Evolutionary conservation across 2,329 filamentous ascomycete genomes (phyloP).

Genomic region (Cylindrodendrum hubeiense): DNA sequence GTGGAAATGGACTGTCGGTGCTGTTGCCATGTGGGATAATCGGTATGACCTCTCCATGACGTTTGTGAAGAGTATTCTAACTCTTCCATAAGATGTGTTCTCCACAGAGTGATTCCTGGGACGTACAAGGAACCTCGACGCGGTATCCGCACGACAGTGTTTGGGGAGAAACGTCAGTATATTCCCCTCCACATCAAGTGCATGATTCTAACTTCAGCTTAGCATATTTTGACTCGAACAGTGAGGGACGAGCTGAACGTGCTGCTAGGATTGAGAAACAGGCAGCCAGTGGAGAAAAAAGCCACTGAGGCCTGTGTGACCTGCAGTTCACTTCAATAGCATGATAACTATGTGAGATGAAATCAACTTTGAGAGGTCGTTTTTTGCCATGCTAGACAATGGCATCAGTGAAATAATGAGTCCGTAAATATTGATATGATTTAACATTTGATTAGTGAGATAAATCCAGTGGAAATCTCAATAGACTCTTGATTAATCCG

Average conservation of each 20-base stretch:
- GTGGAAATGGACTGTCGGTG: constrained; percentile 63
- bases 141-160: constrained; percentile 28
- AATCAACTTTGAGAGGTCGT: too few relatives aligned
- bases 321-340: too few relatives aligned
- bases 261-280: constrained; percentile 8
- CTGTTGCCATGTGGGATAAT: constrained; percentile 66
- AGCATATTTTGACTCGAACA: constrained; percentile 22
- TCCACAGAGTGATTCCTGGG: constrained; percentile 30
- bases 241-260: constrained; percentile 27
- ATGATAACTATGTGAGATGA: too few relatives aligned
- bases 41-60: constrained; percentile 3
- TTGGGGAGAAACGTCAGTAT: constrained; percentile 26
- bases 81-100: background rate
- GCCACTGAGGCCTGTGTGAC: background rate
- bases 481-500: too few relatives aligned
- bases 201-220: background rate
- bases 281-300: background rate
- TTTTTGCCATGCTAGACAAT: too few relatives aligned
- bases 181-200: background rate
- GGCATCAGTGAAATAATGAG: too few relatives aligned
- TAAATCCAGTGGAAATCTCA: too few relatives aligned
- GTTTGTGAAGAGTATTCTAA: background rate
- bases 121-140: constrained; percentile 28
- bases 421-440: too few relatives aligned
- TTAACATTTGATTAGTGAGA: too few relatives aligned